Evolutionary conservation across 495 filamentous ascomycete species (phyloP).

Genomic region (Mytilinidion resinicola): DNA sequence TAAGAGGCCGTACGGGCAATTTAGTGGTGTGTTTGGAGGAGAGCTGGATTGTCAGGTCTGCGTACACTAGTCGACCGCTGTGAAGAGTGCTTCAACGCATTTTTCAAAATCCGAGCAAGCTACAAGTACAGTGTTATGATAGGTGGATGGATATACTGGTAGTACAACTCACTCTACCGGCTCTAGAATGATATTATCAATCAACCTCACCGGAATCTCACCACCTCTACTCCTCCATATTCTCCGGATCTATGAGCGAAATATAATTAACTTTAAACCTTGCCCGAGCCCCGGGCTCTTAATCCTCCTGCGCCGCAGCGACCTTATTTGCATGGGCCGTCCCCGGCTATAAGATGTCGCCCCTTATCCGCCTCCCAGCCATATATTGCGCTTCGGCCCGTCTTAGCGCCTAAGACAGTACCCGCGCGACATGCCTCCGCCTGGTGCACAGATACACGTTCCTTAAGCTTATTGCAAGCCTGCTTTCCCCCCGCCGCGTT

Average conservation of each 20-base stretch:
- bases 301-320: conserved; percentile 53
- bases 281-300: conserved; percentile 57
- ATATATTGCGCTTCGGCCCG: conserved; percentile 65
- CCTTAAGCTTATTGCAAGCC: conserved; percentile 85
- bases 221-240: conserved; percentile 72
- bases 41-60: too few species aligned
- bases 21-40: too few species aligned
- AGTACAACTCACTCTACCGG: too few species aligned
- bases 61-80: too few species aligned
- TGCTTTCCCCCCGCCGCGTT: conserved; percentile 71
- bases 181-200: conserved; percentile 76
- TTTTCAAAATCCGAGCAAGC: too few species aligned
- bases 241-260: conserved; percentile 73
- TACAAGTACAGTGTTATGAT: too few species aligned
- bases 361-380: conserved; percentile 49
- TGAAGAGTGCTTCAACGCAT: too few species aligned
- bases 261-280: conserved; percentile 83
- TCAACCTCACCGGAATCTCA: conserved; percentile 70
- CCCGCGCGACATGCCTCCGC: conserved; percentile 62
- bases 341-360: conserved; percentile 62
- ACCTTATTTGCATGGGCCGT: conserved; percentile 44
- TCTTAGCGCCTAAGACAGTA: conserved; percentile 59
- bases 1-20: too few species aligned
- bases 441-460: conserved; percentile 85
- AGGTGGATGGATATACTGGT: too few species aligned